Evolutionary conservation across 805 yeast genomes (phyloP), one percentile per base, ranked within the genome.

Genomic region (Hanseniaspora taiwanica): DNA sequence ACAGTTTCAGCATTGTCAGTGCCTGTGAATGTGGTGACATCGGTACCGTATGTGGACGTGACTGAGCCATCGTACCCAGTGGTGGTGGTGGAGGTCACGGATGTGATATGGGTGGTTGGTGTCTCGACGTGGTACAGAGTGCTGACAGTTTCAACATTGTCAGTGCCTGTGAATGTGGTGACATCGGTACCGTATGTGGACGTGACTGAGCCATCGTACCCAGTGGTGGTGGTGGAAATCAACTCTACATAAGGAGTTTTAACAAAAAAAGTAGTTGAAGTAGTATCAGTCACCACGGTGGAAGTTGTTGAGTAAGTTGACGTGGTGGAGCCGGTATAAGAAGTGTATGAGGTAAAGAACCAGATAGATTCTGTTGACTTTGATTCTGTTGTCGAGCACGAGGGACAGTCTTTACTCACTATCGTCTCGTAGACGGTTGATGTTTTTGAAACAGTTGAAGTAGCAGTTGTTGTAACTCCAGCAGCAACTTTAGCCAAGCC

Each of bases 81-180:
- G 29, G 27, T 27, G 12, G 39, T 27, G 12, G 39, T 37, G 6
- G 35, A 20, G 16, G 27, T 37, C 6, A n/a, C n/a, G 21, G 19
- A 25, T 1, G 21, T 21, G 29, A 25, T 14, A 7, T 25, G 29
- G n/a, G 21, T 21, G 7, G 18, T 12, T 27, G 48, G 48, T 16
- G 46, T 43, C 36, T 45, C 42, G 21, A 45, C 48, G 19, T 43
- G 35, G 42, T 43, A 42, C 21, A 42, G 14, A 16, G 46, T 46
- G 10, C 33, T 40, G 3, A 34, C 40, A 24, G 48, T 43, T 14
- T 37, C 45, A 6, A 18, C 23, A 16, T 44, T 43, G 21, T 46
- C 45, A 8, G 46, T 24, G 21, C 48, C 48, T 16, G 44, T 40
- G 12, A 42, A 19, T 8, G 48, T 43, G 21, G 43, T 35, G 21